A percentile compares a stretch with the other conserved stretches of the same genome.
Conservation (phyloP, 1,284 basidiomycete genomes). For the Sphaerobolus stellatus region DNA sequence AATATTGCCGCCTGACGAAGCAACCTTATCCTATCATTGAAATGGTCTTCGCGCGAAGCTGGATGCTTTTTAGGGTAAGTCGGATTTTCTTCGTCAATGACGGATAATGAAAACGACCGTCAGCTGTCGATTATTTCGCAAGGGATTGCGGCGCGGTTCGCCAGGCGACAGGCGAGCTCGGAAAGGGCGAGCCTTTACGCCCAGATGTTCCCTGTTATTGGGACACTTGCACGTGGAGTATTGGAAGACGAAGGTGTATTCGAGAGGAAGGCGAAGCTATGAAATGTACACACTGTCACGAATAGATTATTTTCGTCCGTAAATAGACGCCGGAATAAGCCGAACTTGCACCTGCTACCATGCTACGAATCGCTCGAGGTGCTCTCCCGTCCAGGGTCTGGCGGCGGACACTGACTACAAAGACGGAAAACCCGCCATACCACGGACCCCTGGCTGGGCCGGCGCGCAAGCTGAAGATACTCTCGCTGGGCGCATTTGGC, state of each 20-base stretch:
- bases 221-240: conserved; percentile 57
- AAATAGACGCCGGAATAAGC: neutral
- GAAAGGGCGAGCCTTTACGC: conserved; percentile 65
- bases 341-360: neutral
- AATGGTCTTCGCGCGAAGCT: conserved; percentile 79
- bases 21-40: conserved; percentile 70
- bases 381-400: neutral
- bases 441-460: conserved; percentile 69
- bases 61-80: conserved; percentile 84
- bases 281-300: neutral
- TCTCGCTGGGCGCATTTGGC: conserved; percentile 76
- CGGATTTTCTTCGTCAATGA: neutral
- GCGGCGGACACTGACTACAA: neutral
- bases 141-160: conserved; percentile 89
- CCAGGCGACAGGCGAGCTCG: conserved; percentile 83
- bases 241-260: conserved; percentile 51
- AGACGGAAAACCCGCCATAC: conserved; percentile 31
- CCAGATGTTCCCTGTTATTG: conserved; percentile 62
- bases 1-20: conserved; percentile 65
- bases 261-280: neutral
- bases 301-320: neutral
- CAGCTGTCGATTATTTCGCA: conserved; percentile 86
- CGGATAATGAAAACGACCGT: conserved; percentile 1
- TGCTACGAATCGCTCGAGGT: neutral
- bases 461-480: conserved; percentile 77